Evolutionary conservation across 2,329 filamentous ascomycete genomes (phyloP).

Genomic region (Sclerotinia subarctica): DNA sequence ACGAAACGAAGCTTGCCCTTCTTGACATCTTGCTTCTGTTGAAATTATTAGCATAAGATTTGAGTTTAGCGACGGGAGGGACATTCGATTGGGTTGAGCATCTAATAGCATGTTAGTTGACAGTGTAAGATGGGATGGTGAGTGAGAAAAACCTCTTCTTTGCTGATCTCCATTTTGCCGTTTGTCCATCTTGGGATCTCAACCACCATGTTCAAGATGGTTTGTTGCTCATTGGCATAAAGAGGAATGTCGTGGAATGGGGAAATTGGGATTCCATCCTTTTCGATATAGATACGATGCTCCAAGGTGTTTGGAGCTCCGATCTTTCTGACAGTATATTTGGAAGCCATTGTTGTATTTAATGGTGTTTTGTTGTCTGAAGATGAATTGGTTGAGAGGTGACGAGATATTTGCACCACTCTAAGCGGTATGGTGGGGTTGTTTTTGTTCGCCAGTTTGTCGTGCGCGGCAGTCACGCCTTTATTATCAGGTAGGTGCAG

Average conservation of each 20-base stretch:
- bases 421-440: conserved; percentile 13
- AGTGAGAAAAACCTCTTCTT: conserved; percentile 67
- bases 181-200: conserved; percentile 99
- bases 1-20: conserved; percentile 99
- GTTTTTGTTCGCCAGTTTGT: conserved; percentile 18
- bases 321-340: conserved; percentile 81
- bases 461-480: conserved; percentile 18
- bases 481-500: neutral
- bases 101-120: conserved; percentile 11
- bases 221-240: conserved; percentile 94
- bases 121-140: conserved; percentile 47
- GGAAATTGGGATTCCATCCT: conserved; percentile 90
- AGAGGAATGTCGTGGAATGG: conserved; percentile 99
- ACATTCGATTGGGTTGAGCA: conserved; percentile 23
- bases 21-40: conserved; percentile 89
- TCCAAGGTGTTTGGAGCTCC: conserved; percentile 89
- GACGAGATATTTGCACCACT: conserved; percentile 22
- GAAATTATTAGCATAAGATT: conserved; percentile 10
- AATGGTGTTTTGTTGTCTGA: conserved; percentile 18
- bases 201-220: conserved; percentile 97
- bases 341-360: conserved; percentile 39
- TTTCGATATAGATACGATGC: conserved; percentile 96
- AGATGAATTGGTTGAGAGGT: conserved; percentile 21
- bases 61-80: neutral
- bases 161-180: conserved; percentile 83